These are phyloP conservation scores for Phytophthora aleatoria DNA, from an alignment of 352 stramenopile genomes.

Conservation along the genomic window DNA sequence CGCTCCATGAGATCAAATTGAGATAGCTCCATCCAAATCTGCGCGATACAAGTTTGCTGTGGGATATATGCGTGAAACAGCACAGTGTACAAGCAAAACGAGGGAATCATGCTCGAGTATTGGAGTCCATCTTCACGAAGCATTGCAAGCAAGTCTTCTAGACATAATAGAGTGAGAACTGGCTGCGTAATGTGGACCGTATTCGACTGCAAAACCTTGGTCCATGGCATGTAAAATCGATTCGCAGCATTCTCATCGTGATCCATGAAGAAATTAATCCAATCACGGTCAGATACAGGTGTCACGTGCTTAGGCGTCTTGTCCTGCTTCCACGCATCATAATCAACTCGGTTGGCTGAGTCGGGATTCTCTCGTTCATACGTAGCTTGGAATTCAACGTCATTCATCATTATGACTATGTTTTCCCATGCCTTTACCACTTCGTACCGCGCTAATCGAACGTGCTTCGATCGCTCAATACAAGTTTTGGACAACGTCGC, in stretches of 20 bases:
- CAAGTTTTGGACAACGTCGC: constrained; percentile 36
- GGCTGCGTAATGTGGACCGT: constrained; percentile 49
- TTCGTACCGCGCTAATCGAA: constrained; percentile 46
- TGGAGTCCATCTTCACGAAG: constrained; percentile 35
- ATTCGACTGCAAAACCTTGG: constrained; percentile 29
- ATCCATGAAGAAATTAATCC: constrained; percentile 57
- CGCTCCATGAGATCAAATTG: constrained; percentile 55
- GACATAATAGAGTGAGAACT: constrained; percentile 46
- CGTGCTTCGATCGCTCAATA: constrained; percentile 37
- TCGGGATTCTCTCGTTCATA: constrained; percentile 37
- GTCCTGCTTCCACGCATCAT: constrained; percentile 62
- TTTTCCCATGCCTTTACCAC: constrained; percentile 58
- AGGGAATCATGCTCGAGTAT: constrained; percentile 42
- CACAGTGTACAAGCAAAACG: constrained; percentile 59
- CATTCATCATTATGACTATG: constrained; percentile 49
- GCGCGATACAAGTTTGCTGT: constrained; percentile 34
- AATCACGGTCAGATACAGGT: constrained; percentile 37
- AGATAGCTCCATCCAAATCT: constrained; percentile 63
- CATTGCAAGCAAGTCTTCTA: constrained; percentile 54
- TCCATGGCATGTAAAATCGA: constrained; percentile 65
- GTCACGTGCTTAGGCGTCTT: constrained; percentile 33
- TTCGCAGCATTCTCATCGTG: constrained; percentile 38
- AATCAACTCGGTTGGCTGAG: constrained; percentile 36
- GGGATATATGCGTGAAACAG: constrained; percentile 48
- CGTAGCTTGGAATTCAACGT: constrained; percentile 40